Evolutionary conservation across 495 filamentous ascomycete species (phyloP).

Genomic region (Annulohypoxylon nitens): DNA sequence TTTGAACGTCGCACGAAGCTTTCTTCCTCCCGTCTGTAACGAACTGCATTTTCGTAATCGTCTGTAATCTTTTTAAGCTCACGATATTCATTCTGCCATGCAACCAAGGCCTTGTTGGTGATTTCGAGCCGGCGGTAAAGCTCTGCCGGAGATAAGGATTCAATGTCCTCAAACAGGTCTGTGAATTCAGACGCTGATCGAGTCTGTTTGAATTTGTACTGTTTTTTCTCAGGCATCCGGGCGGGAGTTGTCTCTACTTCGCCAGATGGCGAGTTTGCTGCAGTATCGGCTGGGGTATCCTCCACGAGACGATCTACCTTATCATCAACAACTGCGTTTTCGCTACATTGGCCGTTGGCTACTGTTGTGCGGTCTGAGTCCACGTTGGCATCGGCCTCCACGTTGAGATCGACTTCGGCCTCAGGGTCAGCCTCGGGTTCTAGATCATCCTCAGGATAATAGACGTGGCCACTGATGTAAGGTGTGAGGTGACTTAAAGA

Average conservation of each 20-base stretch:
- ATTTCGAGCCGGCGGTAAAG: slow-evolving; percentile 68
- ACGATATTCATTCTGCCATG: slow-evolving; percentile 75
- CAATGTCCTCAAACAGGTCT: slow-evolving; percentile 51
- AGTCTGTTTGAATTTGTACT: slow-evolving; percentile 50
- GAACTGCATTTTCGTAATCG: slow-evolving; percentile 61
- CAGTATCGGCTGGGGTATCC: slow-evolving; percentile 46
- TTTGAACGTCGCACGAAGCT: slow-evolving; percentile 41
- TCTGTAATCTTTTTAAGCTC: slow-evolving; percentile 69
- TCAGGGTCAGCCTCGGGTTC: slow-evolving; percentile 27
- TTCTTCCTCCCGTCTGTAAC: slow-evolving; percentile 53
- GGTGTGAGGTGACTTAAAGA: slow-evolving; percentile 49
- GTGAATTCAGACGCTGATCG: slow-evolving; percentile 54
- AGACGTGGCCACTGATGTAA: slow-evolving; percentile 43
- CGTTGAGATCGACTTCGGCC: slow-evolving; percentile 5
- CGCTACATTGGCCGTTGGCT: slow-evolving; percentile 26
- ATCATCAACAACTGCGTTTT: slow-evolving; percentile 12
- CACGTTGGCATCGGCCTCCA: slow-evolving; percentile 8
- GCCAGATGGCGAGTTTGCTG: slow-evolving; percentile 36
- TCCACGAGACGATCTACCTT: slow-evolving; percentile 24
- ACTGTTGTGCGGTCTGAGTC: slow-evolving; percentile 7
- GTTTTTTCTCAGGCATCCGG: slow-evolving; percentile 15
- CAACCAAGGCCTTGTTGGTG: slow-evolving; percentile 64
- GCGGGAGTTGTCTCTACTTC: slow-evolving; percentile 22
- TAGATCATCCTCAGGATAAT: slow-evolving; percentile 41
- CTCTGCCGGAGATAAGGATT: slow-evolving; percentile 58